phyloP scores from a whole-genome alignment of 2,329 filamentous ascomycete genomes.

The Cylindrodendrum hubeiense region DNA sequence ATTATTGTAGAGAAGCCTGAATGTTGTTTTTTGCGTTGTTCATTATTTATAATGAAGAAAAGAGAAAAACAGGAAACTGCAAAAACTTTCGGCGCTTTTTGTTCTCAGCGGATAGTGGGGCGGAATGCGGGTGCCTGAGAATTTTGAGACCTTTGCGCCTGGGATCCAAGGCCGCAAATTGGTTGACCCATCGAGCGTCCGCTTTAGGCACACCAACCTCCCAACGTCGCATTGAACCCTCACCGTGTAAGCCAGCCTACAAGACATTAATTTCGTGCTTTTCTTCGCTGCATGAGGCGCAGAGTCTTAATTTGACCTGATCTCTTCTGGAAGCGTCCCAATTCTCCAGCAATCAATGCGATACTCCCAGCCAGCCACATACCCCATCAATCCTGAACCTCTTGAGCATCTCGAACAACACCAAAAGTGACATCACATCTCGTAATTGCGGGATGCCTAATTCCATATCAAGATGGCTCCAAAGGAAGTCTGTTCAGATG shows the following conservation, averaged over 20 bases:
- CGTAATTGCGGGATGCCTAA: neutral
- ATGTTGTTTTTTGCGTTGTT: constrained; percentile 64
- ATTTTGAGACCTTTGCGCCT: neutral
- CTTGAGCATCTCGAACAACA: too few species aligned
- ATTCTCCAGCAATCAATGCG: too few species aligned
- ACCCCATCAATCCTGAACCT: too few species aligned
- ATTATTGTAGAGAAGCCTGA: constrained; percentile 53
- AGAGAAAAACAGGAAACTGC: constrained; percentile 29
- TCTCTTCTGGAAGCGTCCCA: too few species aligned
- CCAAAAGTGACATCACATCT: neutral
- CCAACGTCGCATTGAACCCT: neutral
- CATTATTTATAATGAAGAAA: constrained; percentile 51
- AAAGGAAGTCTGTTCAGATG: neutral
- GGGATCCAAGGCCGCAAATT: neutral
- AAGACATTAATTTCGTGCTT: neutral
- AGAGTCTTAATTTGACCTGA: too few species aligned
- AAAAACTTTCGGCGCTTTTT: constrained; percentile 38
- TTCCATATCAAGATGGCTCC: neutral
- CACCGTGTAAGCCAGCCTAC: neutral
- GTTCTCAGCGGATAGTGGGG: constrained; percentile 35
- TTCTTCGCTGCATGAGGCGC: neutral
- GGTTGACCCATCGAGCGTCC: neutral
- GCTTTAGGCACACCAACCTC: neutral
- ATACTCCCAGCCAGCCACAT: too few species aligned
- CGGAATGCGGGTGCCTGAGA: constrained; percentile 20